Evolutionary conservation across 768 basidiomycete genomes (phyloP).

Genomic region (Phylloporus scabripes): DNA sequence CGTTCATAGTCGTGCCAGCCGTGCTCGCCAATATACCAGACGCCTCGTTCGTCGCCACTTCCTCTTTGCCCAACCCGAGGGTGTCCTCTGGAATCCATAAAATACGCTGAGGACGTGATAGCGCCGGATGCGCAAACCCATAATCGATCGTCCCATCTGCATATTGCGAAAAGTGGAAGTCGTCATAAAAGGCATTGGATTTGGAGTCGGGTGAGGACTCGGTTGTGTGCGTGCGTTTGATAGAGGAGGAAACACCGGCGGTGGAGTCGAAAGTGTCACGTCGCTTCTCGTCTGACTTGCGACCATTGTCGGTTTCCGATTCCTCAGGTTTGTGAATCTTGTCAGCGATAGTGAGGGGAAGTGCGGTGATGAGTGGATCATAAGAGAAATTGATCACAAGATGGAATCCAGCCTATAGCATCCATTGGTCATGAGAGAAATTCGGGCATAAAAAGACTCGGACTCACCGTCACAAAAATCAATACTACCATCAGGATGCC

Average conservation of each 20-base stretch:
- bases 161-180: constrained; percentile 22
- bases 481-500: constrained; percentile 83
- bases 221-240: background rate
- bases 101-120: constrained; percentile 62
- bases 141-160: constrained; percentile 36
- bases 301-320: background rate
- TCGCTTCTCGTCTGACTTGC: constrained; percentile 14
- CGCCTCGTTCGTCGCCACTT: constrained; percentile 50
- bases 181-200: constrained; percentile 8
- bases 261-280: constrained; percentile 13
- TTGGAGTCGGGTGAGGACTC: constrained; percentile 6
- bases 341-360: constrained; percentile 78
- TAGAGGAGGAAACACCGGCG: constrained; percentile 3
- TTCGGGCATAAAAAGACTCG: no score
- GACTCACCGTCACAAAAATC: constrained; percentile 72
- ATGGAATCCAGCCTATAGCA: constrained; percentile 56
- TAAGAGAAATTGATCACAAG: constrained; percentile 73
- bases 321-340: constrained; percentile 42
- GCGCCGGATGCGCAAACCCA: constrained; percentile 87
- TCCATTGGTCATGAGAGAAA: background rate
- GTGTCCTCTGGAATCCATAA: constrained; percentile 83
- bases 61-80: constrained; percentile 47
- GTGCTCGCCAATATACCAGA: constrained; percentile 48
- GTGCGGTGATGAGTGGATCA: constrained; percentile 63
- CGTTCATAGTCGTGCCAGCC: constrained; percentile 53